Percentiles rank a stretch among this genome's conserved stretches.
phyloP scores from a whole-genome alignment of 768 basidiomycete species.

The Lentinula aciculospora region DNA sequence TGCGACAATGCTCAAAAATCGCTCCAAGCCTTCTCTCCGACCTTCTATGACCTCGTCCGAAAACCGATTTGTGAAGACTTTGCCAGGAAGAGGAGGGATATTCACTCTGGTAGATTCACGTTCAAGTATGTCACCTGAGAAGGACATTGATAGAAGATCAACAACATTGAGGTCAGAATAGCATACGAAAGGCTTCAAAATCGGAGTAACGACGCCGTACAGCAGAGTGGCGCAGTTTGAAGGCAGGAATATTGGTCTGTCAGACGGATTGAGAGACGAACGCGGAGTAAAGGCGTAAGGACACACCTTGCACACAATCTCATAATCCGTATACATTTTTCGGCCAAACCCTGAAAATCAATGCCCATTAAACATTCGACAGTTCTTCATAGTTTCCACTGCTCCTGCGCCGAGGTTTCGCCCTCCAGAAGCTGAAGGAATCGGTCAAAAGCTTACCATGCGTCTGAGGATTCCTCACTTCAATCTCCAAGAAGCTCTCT shows the following conservation, averaged over 20 bases:
- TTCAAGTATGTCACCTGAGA: slow-evolving; percentile 80
- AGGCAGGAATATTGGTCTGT: slow-evolving; percentile 99
- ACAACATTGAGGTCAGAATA: background rate
- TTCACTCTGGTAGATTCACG: slow-evolving; percentile 96
- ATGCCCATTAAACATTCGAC: background rate
- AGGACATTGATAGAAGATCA: background rate
- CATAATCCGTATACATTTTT: slow-evolving; percentile 99
- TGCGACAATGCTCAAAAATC: slow-evolving; percentile 93
- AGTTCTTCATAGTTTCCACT: background rate
- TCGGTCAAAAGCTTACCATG: slow-evolving; percentile 56
- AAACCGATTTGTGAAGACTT: slow-evolving; percentile 97
- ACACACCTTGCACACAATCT: slow-evolving; percentile 91
- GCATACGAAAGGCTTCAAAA: slow-evolving; percentile 84
- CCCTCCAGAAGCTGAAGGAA: background rate
- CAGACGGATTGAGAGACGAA: background rate
- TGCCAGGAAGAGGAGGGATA: slow-evolving; percentile 95
- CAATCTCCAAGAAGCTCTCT: slow-evolving; percentile 96
- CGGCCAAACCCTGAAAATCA: slow-evolving; percentile 73
- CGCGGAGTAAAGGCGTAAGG: slow-evolving; percentile 1
- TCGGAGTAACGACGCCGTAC: slow-evolving; percentile 88
- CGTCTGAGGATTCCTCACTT: slow-evolving; percentile 94
- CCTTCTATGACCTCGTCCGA: slow-evolving; percentile 96
- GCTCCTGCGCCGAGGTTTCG: background rate
- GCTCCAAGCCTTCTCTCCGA: slow-evolving; percentile 86
- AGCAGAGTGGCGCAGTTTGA: slow-evolving; percentile 91